These are phyloP conservation scores for Claviceps arundinis DNA, from an alignment of 2,329 filamentous ascomycete genomes.

Conservation along the genomic window DNA sequence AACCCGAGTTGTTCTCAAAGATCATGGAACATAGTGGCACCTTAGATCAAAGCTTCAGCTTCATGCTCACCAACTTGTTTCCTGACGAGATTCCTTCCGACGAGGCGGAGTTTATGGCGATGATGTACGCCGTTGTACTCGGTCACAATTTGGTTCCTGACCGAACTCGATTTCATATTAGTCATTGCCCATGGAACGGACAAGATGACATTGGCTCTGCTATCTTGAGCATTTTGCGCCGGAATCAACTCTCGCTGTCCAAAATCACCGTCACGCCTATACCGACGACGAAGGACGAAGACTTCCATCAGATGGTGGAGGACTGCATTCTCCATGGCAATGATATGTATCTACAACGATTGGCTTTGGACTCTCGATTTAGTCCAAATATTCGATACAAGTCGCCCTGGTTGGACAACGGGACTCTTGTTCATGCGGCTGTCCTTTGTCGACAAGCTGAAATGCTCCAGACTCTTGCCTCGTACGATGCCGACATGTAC, in stretches of 20 bases:
- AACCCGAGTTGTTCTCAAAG: neutral
- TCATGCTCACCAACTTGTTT: neutral
- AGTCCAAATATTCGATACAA: slow-evolving; percentile 13
- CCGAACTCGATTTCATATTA: neutral
- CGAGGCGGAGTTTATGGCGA: neutral
- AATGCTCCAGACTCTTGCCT: slow-evolving; percentile 16
- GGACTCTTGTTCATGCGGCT: slow-evolving; percentile 20
- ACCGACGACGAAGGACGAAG: slow-evolving; percentile 7
- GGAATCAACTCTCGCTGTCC: slow-evolving; percentile 8
- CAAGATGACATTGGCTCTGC: neutral
- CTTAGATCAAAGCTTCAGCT: neutral
- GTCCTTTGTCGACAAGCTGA: slow-evolving; percentile 13
- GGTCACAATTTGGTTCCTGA: neutral
- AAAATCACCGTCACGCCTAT: slow-evolving; percentile 4
- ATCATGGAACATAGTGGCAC: neutral
- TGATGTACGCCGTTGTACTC: neutral
- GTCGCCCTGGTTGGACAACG: slow-evolving; percentile 3
- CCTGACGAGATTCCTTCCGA: neutral
- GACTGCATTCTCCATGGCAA: slow-evolving; percentile 10
- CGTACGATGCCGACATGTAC: slow-evolving; percentile 15
- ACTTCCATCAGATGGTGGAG: slow-evolving; percentile 7
- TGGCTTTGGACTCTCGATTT: slow-evolving; percentile 18
- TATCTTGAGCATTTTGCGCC: neutral
- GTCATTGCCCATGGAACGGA: slow-evolving; percentile 1
- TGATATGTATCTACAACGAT: slow-evolving; percentile 16